Evolutionary conservation across 208 protist species (phyloP).

Genomic region (Acanthamoeba divionensis): DNA sequence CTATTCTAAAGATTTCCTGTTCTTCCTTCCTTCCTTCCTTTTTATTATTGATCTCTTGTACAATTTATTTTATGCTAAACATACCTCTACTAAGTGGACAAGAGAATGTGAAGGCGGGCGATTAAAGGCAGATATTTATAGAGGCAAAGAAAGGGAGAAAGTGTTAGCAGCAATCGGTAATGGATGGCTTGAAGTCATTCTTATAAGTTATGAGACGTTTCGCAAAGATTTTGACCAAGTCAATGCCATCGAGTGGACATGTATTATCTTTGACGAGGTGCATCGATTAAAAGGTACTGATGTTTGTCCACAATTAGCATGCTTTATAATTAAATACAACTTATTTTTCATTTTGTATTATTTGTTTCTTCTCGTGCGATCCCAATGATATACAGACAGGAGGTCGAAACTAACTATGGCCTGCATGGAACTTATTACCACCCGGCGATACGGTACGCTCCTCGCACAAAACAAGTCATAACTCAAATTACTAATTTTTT

Average conservation of each 20-base stretch:
- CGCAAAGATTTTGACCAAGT: conserved; percentile 46
- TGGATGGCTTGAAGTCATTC: conserved; percentile 6
- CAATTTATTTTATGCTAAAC: neutral
- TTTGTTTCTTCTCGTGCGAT: neutral
- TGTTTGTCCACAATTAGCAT: too few relatives aligned
- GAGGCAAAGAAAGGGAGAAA: neutral
- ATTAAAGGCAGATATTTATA: conserved; percentile 5
- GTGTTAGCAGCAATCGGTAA: neutral
- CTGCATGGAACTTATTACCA: conserved; percentile 1
- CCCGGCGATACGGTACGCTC: neutral
- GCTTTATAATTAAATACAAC: too few relatives aligned
- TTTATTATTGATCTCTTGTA: neutral
- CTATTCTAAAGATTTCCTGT: neutral
- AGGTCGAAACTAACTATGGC: conserved; percentile 29
- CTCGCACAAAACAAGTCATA: neutral
- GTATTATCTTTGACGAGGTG: conserved; percentile 64
- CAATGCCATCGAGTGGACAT: conserved; percentile 54
- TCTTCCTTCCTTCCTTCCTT: neutral
- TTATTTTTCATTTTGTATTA: neutral
- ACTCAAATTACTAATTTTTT: neutral
- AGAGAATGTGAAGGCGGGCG: neutral
- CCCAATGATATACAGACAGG: neutral
- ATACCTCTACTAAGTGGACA: neutral
- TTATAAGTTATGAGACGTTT: conserved; percentile 55
- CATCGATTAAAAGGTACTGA: conserved; percentile 52